These are phyloP conservation scores for Xylaria intraflava DNA, from an alignment of 495 filamentous ascomycete species.

Conservation along the genomic window DNA sequence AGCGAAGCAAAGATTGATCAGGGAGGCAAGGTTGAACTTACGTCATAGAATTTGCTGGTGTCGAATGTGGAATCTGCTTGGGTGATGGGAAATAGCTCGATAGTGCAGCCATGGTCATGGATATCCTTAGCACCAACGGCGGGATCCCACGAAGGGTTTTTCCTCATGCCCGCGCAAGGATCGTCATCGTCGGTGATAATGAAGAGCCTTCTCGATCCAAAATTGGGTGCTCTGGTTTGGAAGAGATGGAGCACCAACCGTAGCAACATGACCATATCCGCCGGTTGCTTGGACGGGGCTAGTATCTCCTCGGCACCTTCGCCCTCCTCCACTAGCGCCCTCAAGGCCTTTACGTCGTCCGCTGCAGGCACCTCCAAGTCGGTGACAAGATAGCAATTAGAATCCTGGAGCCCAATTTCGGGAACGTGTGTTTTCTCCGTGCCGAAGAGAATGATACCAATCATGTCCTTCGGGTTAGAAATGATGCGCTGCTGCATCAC, in stretches of 20 bases:
- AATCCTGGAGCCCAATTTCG: conserved; percentile 63
- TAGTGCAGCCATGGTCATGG: conserved; percentile 86
- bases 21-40: conserved; percentile 29
- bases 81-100: conserved; percentile 92
- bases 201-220: conserved; percentile 84
- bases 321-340: conserved; percentile 60
- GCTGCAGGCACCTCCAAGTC: conserved; percentile 86
- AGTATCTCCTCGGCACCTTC: conserved; percentile 67
- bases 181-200: conserved; percentile 94
- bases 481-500: conserved; percentile 98
- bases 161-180: conserved; percentile 63
- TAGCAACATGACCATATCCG: conserved; percentile 82
- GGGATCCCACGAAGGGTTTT: conserved; percentile 62
- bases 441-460: conserved; percentile 91
- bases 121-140: conserved; percentile 88
- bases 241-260: conserved; percentile 97
- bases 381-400: conserved; percentile 85
- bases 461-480: conserved; percentile 93
- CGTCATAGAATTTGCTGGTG: conserved; percentile 84
- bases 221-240: conserved; percentile 90
- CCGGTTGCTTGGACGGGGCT: conserved; percentile 58
- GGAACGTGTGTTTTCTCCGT: conserved; percentile 81
- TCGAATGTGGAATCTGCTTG: conserved; percentile 70
- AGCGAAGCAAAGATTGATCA: conserved; percentile 2
- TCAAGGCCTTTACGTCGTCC: conserved; percentile 74